Evolutionary conservation across 352 stramenopile genomes (phyloP).

Genomic region (Globisporangium heterothallicum): DNA sequence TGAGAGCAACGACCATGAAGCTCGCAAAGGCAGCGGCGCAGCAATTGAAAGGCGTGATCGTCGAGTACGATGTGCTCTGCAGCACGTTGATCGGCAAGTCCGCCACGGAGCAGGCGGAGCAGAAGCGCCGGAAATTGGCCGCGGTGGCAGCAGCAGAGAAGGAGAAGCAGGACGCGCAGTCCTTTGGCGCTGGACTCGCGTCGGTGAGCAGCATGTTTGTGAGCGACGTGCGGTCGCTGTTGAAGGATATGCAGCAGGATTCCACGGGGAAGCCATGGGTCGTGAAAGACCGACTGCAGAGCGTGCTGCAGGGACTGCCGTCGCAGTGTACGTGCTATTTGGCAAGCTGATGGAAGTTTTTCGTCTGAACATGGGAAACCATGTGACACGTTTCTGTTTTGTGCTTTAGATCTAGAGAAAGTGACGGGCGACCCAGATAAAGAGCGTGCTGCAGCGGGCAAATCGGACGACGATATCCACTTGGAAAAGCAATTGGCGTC

Average conservation of each 20-base stretch:
- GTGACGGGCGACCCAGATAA: slow-evolving; percentile 30
- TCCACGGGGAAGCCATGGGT: slow-evolving; percentile 56
- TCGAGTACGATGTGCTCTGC: slow-evolving; percentile 79
- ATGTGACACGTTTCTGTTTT: background rate
- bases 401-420: slow-evolving; percentile 40
- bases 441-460: slow-evolving; percentile 19
- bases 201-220: slow-evolving; percentile 52
- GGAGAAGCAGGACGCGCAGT: slow-evolving; percentile 18
- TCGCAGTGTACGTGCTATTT: slow-evolving; percentile 47
- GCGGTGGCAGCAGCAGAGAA: slow-evolving; percentile 7
- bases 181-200: slow-evolving; percentile 19
- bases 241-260: slow-evolving; percentile 59
- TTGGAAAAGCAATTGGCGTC: slow-evolving; percentile 54
- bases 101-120: slow-evolving; percentile 24
- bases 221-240: slow-evolving; percentile 49
- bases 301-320: slow-evolving; percentile 51
- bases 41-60: slow-evolving; percentile 68
- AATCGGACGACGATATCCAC: slow-evolving; percentile 46
- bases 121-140: slow-evolving; percentile 22
- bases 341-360: no score
- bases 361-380: no score
- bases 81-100: slow-evolving; percentile 54
- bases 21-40: slow-evolving; percentile 59
- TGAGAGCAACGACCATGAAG: slow-evolving; percentile 38
- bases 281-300: slow-evolving; percentile 60